These are phyloP conservation scores for Pontederia crassipes DNA, from an alignment of 176 grass and related monocot genomes.

Conservation along the genomic window DNA sequence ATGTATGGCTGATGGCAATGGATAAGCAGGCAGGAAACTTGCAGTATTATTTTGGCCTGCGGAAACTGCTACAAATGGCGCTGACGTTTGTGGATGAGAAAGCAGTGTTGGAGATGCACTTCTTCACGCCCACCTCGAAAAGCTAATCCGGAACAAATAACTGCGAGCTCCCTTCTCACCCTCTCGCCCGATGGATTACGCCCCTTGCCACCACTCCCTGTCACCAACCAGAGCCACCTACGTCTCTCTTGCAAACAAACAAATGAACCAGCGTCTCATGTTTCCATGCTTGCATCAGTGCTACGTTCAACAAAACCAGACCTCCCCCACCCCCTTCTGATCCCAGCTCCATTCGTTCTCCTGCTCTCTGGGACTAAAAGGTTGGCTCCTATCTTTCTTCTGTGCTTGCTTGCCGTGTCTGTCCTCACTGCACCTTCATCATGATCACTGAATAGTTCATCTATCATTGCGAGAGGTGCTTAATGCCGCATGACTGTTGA, in stretches of 20 bases:
- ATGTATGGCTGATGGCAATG: too few species aligned
- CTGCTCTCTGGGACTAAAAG: background rate
- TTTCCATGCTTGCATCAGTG: background rate
- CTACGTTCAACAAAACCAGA: too few species aligned
- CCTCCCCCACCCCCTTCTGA: background rate
- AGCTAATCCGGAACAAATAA: slow-evolving; percentile 17
- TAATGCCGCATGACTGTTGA: too few species aligned
- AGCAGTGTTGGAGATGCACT: slow-evolving; percentile 18
- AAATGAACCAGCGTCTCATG: slow-evolving; percentile 4
- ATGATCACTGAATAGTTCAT: too few species aligned
- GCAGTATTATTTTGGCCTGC: too few species aligned
- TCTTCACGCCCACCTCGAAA: slow-evolving; percentile 23
- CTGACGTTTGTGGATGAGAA: slow-evolving; percentile 24
- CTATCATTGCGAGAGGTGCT: too few species aligned
- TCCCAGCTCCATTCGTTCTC: background rate
- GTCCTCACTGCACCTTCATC: background rate
- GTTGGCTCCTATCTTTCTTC: background rate
- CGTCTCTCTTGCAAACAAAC: background rate
- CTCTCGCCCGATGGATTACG: background rate
- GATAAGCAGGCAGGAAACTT: too few species aligned
- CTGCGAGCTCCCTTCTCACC: background rate
- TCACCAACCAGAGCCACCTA: background rate
- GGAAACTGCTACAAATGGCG: background rate
- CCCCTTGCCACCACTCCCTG: background rate
- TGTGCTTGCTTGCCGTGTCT: too few species aligned